Base-by-base conservation (phyloP, 306 rosid species). In the Fragaria iinumae region DNA sequence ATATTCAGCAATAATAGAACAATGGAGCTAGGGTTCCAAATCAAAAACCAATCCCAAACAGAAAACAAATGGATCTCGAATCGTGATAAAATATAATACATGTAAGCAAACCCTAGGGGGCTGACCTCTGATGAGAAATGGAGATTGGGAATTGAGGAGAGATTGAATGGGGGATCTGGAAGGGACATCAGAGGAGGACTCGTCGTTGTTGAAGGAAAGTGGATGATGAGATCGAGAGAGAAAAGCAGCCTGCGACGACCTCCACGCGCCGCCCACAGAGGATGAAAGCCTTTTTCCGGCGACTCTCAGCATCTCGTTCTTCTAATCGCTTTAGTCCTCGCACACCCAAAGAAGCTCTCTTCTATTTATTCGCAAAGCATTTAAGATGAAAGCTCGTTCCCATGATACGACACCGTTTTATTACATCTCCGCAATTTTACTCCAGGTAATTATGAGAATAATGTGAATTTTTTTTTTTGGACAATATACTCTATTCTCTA, bases 151-250 rank as follows among this genome's bases (percentile, higher is more conserved):
- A 55, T 67, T 41, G 69, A 66, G 39, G 69, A 69, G 68, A 68
- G 43, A 76, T 56, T n/a, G 79, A 39, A 67, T 70, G 20, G 20
- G 50, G 62, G 83, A 88, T 86, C 84, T 70, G 72, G 77, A 81
- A 32, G 60, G 27, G 65, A 68, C 76, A 11, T 71, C 70, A 64
- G 85, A 65, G 4, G 86, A 79, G 18, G 87, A 39, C 47, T 78
- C 75, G 53, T 76, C 75, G 67, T 47, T 16, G 23, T 43, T 60
- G 70, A 39, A 2, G 49, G 50, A 74, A 29, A 45, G 27, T 17
- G 60, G 70, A 44, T 29, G 70, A 44, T 60, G 57, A 12, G 78
- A 74, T 43, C 70, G 14, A 34, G 60, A 45, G 34, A 18, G 6
- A 2, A 44, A 27, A 27, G 70, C 59, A 1, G 69, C 20, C 45